Evolutionary conservation across 352 stramenopile genomes (phyloP), one percentile per base, ranked within the genome.

Genomic region (Pythium brassicae): DNA sequence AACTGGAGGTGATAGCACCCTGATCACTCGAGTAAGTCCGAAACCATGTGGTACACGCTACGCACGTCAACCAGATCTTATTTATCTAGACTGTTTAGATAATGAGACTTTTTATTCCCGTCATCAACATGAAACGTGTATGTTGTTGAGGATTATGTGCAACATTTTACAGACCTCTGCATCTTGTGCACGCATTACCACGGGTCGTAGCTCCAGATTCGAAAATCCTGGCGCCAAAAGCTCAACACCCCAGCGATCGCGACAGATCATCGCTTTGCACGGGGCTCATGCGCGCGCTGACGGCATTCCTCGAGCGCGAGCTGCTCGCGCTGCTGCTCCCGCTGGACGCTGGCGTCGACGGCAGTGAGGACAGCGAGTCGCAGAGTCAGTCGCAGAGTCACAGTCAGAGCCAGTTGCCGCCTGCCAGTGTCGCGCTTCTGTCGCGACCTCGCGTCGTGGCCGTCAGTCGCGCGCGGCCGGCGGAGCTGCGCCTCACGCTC

Each of bases 291-390:
- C 51, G 65, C 17, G 65, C 63, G 50, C 63, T 68, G 40, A 77
- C 61, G 44, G 72, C 76, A 14, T 90, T 87, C 61, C 42, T 87
- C 43, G 63, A 84, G 44, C 72, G 62, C 19, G 80, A 88, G 65
- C 49, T 85, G 59, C 74, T 83, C 50, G 56, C 63, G 53, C 70
- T 82, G 54, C 67, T 90, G 50, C n/a, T 82, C 48, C 67, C 88
- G 50, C 15, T 20, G 6, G 68, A 72, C 0, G 53, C 58, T 61
- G 17, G 59, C 70, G 50, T 66, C n/a, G 49, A 69, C 39, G 37
- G 65, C 35, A 85, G 73, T 45, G 75, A 90, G 53, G 72, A 86
- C 15, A 88, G 68, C 51, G 77, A 87, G 65, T 82, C 79, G 17
- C 48, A 62, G 56, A 62, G 42, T 23, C 56, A 62, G 23, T 72